phyloP scores from a whole-genome alignment of 441 rosid genomes.

The Erysimum pusillum region DNA sequence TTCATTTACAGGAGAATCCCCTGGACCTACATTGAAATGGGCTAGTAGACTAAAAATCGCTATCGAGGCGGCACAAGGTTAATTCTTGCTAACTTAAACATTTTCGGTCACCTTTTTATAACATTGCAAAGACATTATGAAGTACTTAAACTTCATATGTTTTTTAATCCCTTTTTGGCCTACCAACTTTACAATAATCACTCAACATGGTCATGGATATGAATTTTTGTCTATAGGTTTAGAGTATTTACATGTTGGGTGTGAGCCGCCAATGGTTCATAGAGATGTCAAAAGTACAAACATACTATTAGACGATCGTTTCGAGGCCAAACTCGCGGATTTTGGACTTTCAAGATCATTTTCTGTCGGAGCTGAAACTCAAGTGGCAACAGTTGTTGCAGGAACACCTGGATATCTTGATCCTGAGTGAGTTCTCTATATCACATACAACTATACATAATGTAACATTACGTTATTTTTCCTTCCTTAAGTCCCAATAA shows the following conservation, averaged over 20 bases:
- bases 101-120: background rate
- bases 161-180: background rate
- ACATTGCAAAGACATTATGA: background rate
- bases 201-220: conserved; percentile 1
- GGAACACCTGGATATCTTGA: conserved; percentile 57
- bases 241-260: conserved; percentile 54
- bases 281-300: conserved; percentile 58
- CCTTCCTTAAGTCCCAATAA: background rate
- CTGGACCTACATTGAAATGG: conserved; percentile 50
- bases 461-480: too few species aligned
- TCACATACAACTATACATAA: too few species aligned
- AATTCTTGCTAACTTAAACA: conserved; percentile 7
- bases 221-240: conserved; percentile 39
- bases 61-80: conserved; percentile 65
- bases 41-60: conserved; percentile 57
- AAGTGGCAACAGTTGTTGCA: conserved; percentile 49
- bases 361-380: conserved; percentile 36
- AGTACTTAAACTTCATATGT: background rate
- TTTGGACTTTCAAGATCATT: conserved; percentile 57
- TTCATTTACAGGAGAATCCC: conserved; percentile 33
- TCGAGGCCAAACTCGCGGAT: conserved; percentile 56
- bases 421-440: conserved; percentile 48
- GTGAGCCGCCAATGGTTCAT: conserved; percentile 55
- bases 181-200: background rate
- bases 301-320: conserved; percentile 47